These are phyloP conservation scores for Suillus placidus DNA, from an alignment of 768 basidiomycete species.

Conservation along the genomic window DNA sequence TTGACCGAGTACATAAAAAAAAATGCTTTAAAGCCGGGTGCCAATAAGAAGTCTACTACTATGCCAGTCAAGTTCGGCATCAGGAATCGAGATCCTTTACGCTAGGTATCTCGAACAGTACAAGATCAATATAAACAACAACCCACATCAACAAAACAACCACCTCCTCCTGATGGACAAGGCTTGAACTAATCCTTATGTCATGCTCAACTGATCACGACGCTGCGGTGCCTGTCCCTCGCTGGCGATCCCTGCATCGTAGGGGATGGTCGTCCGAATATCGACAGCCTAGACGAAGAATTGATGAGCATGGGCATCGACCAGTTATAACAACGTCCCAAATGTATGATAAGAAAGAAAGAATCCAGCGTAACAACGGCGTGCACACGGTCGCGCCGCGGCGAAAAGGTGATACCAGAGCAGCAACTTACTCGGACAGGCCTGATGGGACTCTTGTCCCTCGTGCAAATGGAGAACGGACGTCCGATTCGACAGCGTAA, in stretches of 20 bases:
- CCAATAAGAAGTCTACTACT: neutral
- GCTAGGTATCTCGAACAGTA: neutral
- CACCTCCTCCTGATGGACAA: neutral
- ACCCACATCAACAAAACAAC: neutral
- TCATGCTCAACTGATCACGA: neutral
- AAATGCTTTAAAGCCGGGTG: neutral
- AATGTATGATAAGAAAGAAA: neutral
- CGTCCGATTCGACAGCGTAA: constrained; percentile 22
- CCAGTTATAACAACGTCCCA: neutral
- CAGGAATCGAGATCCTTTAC: neutral
- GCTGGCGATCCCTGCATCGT: constrained; percentile 3
- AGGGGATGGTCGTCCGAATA: constrained; percentile 32
- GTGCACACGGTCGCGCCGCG: neutral
- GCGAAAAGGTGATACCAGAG: neutral
- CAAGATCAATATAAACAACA: neutral
- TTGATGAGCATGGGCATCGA: neutral
- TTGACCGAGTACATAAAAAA: neutral
- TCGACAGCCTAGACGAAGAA: constrained; percentile 5
- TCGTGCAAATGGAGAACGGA: constrained; percentile 32
- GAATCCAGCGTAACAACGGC: neutral
- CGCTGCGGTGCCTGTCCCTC: neutral
- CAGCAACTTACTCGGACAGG: constrained; percentile 24
- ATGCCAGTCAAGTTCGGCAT: neutral
- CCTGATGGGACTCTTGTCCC: constrained; percentile 27
- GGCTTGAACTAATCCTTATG: neutral